phyloP scores from a whole-genome alignment of 768 basidiomycete genomes.

The Pluteus cervinus region DNA sequence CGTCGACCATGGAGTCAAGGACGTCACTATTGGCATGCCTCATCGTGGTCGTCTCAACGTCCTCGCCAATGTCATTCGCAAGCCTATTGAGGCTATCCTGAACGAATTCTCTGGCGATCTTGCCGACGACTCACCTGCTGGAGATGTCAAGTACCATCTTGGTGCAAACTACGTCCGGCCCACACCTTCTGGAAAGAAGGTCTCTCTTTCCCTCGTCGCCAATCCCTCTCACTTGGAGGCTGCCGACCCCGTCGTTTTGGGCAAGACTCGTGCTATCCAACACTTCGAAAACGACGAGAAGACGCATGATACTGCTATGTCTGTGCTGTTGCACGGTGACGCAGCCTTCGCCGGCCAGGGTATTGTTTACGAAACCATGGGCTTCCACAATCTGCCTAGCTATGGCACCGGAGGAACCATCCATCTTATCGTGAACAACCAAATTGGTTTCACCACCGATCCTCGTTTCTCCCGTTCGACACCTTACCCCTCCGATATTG shows the following conservation, averaged over 20 bases:
- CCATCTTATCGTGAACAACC: constrained; percentile 98
- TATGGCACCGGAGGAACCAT: constrained; percentile 99
- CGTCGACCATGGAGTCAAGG: constrained; percentile 92
- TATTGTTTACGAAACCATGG: constrained; percentile 99
- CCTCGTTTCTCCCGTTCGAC: constrained; percentile 97
- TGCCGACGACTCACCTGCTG: constrained; percentile 74
- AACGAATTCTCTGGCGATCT: constrained; percentile 89
- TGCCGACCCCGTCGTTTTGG: constrained; percentile 96
- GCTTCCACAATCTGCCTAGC: constrained; percentile 89
- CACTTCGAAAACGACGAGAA: constrained; percentile 87
- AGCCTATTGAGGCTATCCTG: constrained; percentile 95
- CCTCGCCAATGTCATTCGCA: constrained; percentile 96
- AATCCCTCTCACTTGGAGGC: constrained; percentile 99
- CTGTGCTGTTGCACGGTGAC: constrained; percentile 93
- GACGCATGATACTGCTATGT: constrained; percentile 83
- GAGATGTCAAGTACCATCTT: constrained; percentile 99
- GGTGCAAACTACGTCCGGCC: constrained; percentile 99
- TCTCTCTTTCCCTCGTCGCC: constrained; percentile 93
- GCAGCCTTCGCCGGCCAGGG: constrained; percentile 99
- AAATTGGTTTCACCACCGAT: constrained; percentile 99
- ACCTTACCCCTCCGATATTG: constrained; percentile 96
- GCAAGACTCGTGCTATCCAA: constrained; percentile 96
- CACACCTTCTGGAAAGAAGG: constrained; percentile 97
- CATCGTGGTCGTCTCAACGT: constrained; percentile 99
- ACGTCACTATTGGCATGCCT: constrained; percentile 98